These are phyloP conservation scores for Anacardium occidentale DNA, from an alignment of 345 rosid genomes.

Conservation along the genomic window DNA sequence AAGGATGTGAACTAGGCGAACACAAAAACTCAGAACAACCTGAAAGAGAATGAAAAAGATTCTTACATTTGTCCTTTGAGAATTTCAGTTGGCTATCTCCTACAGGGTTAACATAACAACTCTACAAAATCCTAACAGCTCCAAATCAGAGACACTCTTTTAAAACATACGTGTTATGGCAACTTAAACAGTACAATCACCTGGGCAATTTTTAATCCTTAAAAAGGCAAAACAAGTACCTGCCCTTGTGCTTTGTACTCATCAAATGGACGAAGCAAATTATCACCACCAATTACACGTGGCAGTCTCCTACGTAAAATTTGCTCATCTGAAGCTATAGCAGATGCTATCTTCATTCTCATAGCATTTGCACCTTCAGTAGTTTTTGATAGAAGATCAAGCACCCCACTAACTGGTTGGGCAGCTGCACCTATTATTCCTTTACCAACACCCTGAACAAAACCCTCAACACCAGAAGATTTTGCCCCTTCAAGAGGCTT, in stretches of 20 bases:
- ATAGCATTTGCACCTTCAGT: conserved; percentile 99
- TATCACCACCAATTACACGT: conserved; percentile 86
- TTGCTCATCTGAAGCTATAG: conserved; percentile 97
- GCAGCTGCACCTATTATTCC: conserved; percentile 99
- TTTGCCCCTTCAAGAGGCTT: conserved; percentile 99
- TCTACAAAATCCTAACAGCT: neutral
- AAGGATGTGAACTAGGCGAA: too few species aligned
- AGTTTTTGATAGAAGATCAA: conserved; percentile 97
- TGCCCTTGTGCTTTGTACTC: conserved; percentile 92
- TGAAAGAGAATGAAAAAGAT: too few species aligned
- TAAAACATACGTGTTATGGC: neutral
- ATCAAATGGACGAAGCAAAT: conserved; percentile 82
- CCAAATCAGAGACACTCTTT: neutral
- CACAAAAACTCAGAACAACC: too few species aligned
- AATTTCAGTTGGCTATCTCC: neutral
- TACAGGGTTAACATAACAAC: neutral
- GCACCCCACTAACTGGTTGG: conserved; percentile 97
- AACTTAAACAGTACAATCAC: neutral
- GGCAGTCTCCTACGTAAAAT: conserved; percentile 92
- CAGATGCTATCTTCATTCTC: conserved; percentile 96
- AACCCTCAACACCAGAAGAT: conserved; percentile 93
- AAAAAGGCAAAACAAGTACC: conserved; percentile 41
- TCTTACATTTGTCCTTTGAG: too few species aligned
- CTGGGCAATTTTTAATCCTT: neutral
- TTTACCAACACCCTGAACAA: conserved; percentile 97